phyloP scores from a whole-genome alignment of 805 yeast species.

The Hanseniaspora jakobsenii region DNA sequence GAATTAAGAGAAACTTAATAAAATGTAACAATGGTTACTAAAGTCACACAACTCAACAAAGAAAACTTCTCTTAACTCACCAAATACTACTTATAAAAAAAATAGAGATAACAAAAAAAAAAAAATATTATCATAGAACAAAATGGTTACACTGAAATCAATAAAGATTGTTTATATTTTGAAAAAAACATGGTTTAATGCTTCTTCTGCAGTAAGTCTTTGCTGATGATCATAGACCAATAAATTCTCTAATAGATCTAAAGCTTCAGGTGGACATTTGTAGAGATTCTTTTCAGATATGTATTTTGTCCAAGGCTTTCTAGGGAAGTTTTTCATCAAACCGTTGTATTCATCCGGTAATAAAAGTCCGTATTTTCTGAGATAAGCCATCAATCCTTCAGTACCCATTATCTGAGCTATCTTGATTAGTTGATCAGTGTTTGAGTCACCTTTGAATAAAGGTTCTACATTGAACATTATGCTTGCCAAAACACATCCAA shows the following conservation, averaged over 20 bases:
- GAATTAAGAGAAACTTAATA: no score
- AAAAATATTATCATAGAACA: neutral
- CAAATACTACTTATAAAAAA: no score
- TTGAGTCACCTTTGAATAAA: constrained; percentile 82
- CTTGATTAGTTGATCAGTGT: constrained; percentile 83
- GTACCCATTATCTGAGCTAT: constrained; percentile 83
- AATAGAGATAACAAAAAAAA: no score
- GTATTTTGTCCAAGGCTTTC: constrained; percentile 57
- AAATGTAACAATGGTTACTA: no score
- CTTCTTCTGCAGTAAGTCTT: constrained; percentile 78
- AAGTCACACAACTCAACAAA: no score
- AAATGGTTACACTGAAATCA: constrained; percentile 1
- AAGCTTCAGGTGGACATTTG: constrained; percentile 41
- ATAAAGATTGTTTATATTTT: constrained; percentile 26
- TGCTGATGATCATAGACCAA: constrained; percentile 78
- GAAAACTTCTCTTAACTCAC: no score
- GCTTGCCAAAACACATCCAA: constrained; percentile 83
- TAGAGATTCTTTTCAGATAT: constrained; percentile 42
- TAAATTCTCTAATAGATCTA: constrained; percentile 62
- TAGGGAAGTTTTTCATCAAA: constrained; percentile 49
- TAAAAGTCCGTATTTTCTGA: constrained; percentile 54
- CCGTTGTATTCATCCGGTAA: constrained; percentile 72
- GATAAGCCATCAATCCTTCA: constrained; percentile 54
- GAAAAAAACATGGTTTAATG: constrained; percentile 66
- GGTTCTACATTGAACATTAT: constrained; percentile 84